These are phyloP conservation scores for Nicotiana benthamiana DNA, from an alignment of 257 asterid species.

Conservation along the genomic window DNA sequence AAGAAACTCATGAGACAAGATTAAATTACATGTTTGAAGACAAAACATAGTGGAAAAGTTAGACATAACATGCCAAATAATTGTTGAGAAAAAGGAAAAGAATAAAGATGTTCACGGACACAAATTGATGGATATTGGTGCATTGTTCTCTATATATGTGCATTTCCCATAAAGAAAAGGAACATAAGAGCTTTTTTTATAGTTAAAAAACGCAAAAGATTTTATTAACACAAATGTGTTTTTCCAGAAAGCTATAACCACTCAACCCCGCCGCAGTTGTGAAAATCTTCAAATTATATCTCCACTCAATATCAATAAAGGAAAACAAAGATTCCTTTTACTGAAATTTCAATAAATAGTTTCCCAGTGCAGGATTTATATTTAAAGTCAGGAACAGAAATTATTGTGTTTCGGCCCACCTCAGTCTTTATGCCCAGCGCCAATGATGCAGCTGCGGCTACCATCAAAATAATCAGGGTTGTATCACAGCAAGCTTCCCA, in stretches of 20 bases:
- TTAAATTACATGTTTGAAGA: neutral
- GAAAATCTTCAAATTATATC: neutral
- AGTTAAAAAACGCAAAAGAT: neutral
- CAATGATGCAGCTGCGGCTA: slow-evolving; percentile 97
- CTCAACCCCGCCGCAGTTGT: neutral
- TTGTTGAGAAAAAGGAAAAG: neutral
- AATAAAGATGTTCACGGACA: neutral
- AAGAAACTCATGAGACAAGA: neutral
- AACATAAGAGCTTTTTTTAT: neutral
- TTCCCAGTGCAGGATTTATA: neutral
- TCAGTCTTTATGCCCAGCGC: slow-evolving; percentile 90
- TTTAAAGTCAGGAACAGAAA: neutral
- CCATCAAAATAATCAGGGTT: slow-evolving; percentile 85
- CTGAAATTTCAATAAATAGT: neutral
- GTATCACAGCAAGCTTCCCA: slow-evolving; percentile 97
- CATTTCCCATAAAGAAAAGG: neutral
- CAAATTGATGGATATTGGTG: neutral
- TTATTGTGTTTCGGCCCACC: slow-evolving; percentile 32
- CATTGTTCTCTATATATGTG: neutral
- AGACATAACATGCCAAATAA: neutral
- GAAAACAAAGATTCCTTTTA: neutral
- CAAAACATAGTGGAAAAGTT: neutral
- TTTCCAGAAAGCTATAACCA: neutral
- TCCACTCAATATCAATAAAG: neutral
- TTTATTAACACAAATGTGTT: neutral